Percentiles rank a stretch among this genome's conserved stretches.
Conservation (phyloP, 1,139 yeast species). For the Debaryomycetaceae sp. region DNA sequence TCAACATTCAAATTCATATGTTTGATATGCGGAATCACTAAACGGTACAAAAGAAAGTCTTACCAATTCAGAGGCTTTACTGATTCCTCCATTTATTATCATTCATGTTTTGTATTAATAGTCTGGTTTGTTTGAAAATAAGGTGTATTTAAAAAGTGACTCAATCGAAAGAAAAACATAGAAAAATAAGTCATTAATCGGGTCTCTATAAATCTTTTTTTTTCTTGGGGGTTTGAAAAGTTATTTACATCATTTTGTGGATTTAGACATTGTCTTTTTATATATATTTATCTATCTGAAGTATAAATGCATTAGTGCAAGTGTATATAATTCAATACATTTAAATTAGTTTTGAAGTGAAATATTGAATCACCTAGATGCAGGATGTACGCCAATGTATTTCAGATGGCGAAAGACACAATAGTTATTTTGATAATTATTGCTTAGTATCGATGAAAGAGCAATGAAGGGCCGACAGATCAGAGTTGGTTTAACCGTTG, state of each 20-base stretch:
- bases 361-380: background rate
- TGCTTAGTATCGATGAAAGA: no score
- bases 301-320: conserved; percentile 19
- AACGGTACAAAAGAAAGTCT: background rate
- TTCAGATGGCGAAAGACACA: background rate
- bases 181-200: conserved; percentile 30
- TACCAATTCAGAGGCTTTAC: background rate
- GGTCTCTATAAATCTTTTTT: conserved; percentile 25
- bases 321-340: conserved; percentile 14
- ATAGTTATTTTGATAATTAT: no score
- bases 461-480: background rate
- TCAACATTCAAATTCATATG: background rate
- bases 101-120: conserved; percentile 5
- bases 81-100: conserved; percentile 2
- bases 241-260: conserved; percentile 19
- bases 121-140: conserved; percentile 7
- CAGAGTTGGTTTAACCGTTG: background rate
- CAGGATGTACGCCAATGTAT: background rate
- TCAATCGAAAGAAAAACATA: conserved; percentile 10
- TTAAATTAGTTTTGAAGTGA: background rate
- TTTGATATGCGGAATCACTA: background rate
- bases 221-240: conserved; percentile 21
- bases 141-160: conserved; percentile 9
- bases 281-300: conserved; percentile 12
- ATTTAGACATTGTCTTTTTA: conserved; percentile 41